Evolutionary conservation across 2,329 filamentous ascomycete genomes (phyloP).

Genomic region (Arthroderma uncinatum): DNA sequence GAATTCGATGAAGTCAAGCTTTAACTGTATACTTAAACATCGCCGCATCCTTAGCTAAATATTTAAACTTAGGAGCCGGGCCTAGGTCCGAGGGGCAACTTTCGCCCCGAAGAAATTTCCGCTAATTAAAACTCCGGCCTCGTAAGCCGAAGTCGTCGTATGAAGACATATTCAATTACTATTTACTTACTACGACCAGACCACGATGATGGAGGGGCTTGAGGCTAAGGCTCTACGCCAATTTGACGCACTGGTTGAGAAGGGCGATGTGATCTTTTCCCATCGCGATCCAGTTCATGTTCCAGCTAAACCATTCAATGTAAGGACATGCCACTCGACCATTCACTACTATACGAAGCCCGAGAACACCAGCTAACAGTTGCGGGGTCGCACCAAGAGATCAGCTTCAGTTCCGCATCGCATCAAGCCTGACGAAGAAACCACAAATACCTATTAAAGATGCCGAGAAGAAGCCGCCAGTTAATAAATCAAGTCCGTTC

Average conservation of each 20-base stretch:
- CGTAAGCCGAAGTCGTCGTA: no score
- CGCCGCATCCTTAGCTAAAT: neutral
- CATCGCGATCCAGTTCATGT: constrained; percentile 12
- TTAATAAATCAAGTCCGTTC: constrained; percentile 11
- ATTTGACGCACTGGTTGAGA: constrained; percentile 17
- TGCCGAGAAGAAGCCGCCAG: constrained; percentile 6
- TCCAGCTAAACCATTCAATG: constrained; percentile 16
- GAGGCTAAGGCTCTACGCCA: constrained; percentile 12
- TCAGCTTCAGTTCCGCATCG: constrained; percentile 16
- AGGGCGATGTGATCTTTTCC: constrained; percentile 14
- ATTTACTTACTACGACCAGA: neutral
- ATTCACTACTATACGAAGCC: neutral
- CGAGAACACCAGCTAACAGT: neutral
- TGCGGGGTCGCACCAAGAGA: neutral
- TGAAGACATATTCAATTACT: neutral
- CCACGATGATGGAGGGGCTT: constrained; percentile 11
- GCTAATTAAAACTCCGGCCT: no score
- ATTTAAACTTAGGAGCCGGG: neutral
- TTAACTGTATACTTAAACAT: no score
- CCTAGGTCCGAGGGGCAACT: neutral
- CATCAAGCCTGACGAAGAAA: constrained; percentile 14
- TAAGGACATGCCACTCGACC: constrained; percentile 7
- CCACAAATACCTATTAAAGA: constrained; percentile 14
- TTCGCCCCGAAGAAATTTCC: neutral
- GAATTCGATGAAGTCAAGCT: neutral